These are phyloP conservation scores for Thermothielavioides terrestris DNA, from an alignment of 495 filamentous ascomycete species.

Conservation along the genomic window DNA sequence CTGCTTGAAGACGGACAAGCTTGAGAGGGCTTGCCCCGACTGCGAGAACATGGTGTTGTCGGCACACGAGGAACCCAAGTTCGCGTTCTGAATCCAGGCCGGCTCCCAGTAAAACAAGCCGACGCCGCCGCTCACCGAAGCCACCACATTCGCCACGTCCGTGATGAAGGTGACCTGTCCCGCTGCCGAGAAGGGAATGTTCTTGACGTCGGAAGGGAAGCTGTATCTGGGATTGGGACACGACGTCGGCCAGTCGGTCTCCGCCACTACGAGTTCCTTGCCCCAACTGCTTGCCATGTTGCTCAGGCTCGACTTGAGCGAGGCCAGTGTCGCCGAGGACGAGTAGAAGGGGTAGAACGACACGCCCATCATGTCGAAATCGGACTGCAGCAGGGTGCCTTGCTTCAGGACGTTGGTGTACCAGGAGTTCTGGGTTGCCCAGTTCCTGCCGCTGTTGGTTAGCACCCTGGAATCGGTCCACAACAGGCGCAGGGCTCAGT, in stretches of 20 bases:
- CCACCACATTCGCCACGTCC: conserved; percentile 46
- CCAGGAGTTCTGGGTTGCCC: conserved; percentile 53
- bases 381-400: conserved; percentile 43
- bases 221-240: conserved; percentile 46
- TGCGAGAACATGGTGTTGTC: conserved; percentile 40
- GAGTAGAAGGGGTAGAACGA: conserved; percentile 65
- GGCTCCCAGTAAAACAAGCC: conserved; percentile 69
- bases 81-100: conserved; percentile 57
- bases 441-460: conserved; percentile 33
- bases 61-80: conserved; percentile 44
- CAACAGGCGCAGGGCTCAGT: not conserved
- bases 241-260: conserved; percentile 58
- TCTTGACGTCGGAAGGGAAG: conserved; percentile 50
- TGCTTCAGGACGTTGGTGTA: conserved; percentile 48
- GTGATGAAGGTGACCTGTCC: conserved; percentile 53
- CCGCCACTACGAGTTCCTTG: conserved; percentile 55
- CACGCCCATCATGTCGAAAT: conserved; percentile 63
- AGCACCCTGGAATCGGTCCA: not conserved
- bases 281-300: conserved; percentile 51
- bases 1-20: conserved; percentile 23
- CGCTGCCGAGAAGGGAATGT: conserved; percentile 50
- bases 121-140: conserved; percentile 38
- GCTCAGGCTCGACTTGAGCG: conserved; percentile 46
- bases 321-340: conserved; percentile 44
- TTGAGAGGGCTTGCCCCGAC: conserved; percentile 25